Evolutionary conservation across 176 grass and related monocot genomes (phyloP), one percentile per base, ranked within the genome.

Genomic region (Rhynchospora tenuis): DNA sequence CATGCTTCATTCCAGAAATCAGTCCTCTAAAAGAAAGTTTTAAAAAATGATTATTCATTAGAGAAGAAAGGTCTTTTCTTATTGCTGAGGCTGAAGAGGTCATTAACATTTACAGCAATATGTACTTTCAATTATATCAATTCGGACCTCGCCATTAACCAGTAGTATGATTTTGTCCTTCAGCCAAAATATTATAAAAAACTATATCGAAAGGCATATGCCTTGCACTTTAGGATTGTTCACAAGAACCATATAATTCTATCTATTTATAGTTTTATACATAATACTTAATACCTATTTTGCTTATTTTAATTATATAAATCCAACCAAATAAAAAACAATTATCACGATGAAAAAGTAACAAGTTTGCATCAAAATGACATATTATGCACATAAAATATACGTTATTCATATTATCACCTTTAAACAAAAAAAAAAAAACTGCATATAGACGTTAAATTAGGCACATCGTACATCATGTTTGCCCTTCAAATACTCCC

Each of bases 1-100:
- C 0, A 59, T 29, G 96, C 96, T 83, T 99, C 96, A 89, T 93
- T 99, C 91, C 91, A 95, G 87, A 99, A 99, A 92, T 99, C 93
- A 12, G 85, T 43, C 86, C 85, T 95, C 96, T 99, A 33, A 72
- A 67, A 57, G 47, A 57, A 81, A n/a, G 23, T n/a, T 38, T 24
- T 50, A 56, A 46, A 81, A 57, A 29, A 16, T 31, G 14, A 67
- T 64, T 50, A 63, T 58, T 62, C 45, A 46, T 19, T 4, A 65
- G 15, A 76, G 7, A 69, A 76, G 24, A 81, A 81, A 29, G 22
- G 16, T 63, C 11, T 61, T 63, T 24, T 61, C 59, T 10, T 61
- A 8, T 61, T 61, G 9, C 7, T 61, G 20, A 61, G 20, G 20
- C 7, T 61, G 20, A 61, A 61, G 20, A 23, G 20, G 6, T 24